phyloP scores from a whole-genome alignment of 1,139 yeast genomes.

The Saccharomycopsis crataegensis region DNA sequence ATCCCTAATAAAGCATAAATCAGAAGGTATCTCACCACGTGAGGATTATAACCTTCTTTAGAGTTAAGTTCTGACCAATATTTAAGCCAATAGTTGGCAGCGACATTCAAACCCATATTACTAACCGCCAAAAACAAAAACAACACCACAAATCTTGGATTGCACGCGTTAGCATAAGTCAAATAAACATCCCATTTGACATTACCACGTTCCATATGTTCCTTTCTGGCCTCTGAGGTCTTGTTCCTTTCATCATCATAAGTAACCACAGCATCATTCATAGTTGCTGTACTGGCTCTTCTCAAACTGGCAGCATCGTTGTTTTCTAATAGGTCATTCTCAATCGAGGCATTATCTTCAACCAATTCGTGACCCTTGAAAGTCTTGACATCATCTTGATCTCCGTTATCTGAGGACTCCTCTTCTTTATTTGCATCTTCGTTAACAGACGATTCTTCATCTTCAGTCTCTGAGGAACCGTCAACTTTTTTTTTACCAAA shows the following conservation, averaged over 20 bases:
- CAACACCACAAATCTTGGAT: conserved; percentile 55
- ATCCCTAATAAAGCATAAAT: conserved; percentile 72
- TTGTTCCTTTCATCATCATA: conserved; percentile 36
- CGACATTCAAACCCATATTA: conserved; percentile 56
- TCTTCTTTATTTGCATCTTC: conserved; percentile 16
- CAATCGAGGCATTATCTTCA: conserved; percentile 10
- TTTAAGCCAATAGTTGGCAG: conserved; percentile 83
- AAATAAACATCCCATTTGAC: conserved; percentile 84
- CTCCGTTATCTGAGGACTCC: conserved; percentile 19
- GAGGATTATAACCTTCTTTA: conserved; percentile 59
- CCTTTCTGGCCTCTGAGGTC: conserved; percentile 45
- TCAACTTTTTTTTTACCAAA: conserved; percentile 51
- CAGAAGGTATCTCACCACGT: conserved; percentile 61
- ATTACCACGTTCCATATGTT: conserved; percentile 87
- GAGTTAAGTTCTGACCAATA: conserved; percentile 95
- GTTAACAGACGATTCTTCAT: background rate
- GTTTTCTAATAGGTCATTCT: conserved; percentile 23
- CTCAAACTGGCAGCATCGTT: conserved; percentile 43
- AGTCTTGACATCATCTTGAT: conserved; percentile 30
- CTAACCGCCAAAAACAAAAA: conserved; percentile 35
- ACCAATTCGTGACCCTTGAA: conserved; percentile 5
- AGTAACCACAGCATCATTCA: conserved; percentile 30
- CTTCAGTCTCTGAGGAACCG: background rate
- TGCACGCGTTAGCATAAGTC: conserved; percentile 85
- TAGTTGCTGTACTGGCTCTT: conserved; percentile 63